Evolutionary conservation across 176 grass and related monocot genomes (phyloP), one percentile per base, ranked within the genome.

Genomic region (Rhynchospora pubera): DNA sequence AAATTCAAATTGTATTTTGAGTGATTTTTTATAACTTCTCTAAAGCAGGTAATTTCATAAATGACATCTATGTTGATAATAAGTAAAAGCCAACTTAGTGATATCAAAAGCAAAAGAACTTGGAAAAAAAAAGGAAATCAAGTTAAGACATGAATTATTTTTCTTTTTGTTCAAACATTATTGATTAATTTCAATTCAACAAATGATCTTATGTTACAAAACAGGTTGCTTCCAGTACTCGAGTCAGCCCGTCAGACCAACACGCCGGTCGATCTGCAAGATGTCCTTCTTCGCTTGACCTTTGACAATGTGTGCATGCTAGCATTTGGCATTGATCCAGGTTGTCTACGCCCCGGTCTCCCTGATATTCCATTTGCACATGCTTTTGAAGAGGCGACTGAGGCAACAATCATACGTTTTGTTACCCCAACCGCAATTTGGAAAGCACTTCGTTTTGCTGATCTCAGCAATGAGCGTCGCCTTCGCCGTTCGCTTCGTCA

Each of bases 271-370:
- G 95, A 98, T 79, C 90, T 98, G 43, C 95, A 98, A 86, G 90
- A 94, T 81, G 85, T 98, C 58, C 89, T 98, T 19, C 90, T 98
- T 50, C 87, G 95, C 22, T 87, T 98, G 79, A 98, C 95, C 0
- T 98, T 98, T 74, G 95, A 94, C 85, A 94, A 94, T 83, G 95
- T 98, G 5, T 94, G 95, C 92, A 93, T 98, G 87, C 92, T 98
- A 82, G 95, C 95, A 1, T 94, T 98, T 43, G 95, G 95, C 65
- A 85, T 78, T 44, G 95, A 98, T 86, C 95, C 95, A 0, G 92
- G 95, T 0, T 98, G 95, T 79, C 85, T 98, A 24, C 1, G 57
- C 6, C 82, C 76, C 1, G 92, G 95, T 22, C 84, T 98, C n/a
- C 95, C 92, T 3, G 81, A 94, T 44, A 94, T 98, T 63, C 95